Evolutionary conservation across 768 basidiomycete genomes (phyloP).

Genomic region (Mycena albidolilacea): DNA sequence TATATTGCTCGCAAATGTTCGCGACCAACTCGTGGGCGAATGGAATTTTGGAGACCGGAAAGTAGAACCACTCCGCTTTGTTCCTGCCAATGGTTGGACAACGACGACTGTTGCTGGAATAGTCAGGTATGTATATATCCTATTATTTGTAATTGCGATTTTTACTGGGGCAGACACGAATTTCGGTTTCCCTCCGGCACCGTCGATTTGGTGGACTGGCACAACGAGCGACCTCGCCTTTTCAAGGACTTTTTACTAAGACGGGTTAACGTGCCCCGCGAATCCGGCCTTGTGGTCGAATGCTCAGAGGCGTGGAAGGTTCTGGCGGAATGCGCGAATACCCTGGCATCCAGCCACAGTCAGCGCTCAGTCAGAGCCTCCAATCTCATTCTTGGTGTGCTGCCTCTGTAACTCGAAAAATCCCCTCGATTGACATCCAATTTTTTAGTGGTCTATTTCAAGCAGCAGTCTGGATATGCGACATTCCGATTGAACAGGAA

Average conservation of each 20-base stretch:
- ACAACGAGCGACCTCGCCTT: constrained; percentile 13
- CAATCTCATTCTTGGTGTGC: constrained; percentile 31
- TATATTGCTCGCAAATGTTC: constrained; percentile 10
- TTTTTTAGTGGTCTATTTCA: constrained; percentile 31
- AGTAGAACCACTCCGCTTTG: background rate
- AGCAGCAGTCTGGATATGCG: constrained; percentile 31
- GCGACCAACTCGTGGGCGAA: background rate
- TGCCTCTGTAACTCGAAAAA: background rate
- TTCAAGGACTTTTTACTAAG: constrained; percentile 24
- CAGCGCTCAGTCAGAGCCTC: constrained; percentile 11
- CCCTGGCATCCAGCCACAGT: constrained; percentile 11
- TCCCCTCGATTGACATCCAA: background rate
- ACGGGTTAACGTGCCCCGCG: constrained; percentile 20
- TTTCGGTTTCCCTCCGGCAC: constrained; percentile 17
- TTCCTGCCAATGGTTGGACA: constrained; percentile 11
- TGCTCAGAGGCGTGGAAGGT: constrained; percentile 31
- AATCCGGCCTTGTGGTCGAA: constrained; percentile 22
- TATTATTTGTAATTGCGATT: background rate
- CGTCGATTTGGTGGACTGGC: constrained; percentile 20
- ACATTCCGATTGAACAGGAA: constrained; percentile 28
- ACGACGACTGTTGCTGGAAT: constrained; percentile 8
- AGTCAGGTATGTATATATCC: background rate
- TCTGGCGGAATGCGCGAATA: background rate
- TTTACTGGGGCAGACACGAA: background rate
- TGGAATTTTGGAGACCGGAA: background rate